Evolutionary conservation across 1,284 basidiomycete genomes (phyloP), one percentile per base, ranked within the genome.

Genomic region (Leccinum fallax): DNA sequence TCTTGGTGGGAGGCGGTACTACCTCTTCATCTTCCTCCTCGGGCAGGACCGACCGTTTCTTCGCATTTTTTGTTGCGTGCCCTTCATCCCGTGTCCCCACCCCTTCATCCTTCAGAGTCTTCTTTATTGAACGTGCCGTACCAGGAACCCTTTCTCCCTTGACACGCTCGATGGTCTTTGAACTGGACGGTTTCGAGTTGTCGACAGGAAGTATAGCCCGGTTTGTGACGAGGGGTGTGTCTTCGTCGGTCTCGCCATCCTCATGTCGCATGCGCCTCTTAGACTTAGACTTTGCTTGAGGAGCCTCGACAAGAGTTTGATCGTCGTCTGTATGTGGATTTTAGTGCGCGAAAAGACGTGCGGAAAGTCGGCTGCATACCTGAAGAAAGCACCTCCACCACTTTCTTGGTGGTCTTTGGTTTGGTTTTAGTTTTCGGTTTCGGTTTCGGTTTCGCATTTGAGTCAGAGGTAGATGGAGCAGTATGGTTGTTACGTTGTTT

Each of bases 241-340:
- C 60, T 5, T 61, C 57, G 38, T 61, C 60, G n/a, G 32, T 59
- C 32, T 61, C 59, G 15, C 4, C 32, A 26, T 55, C 30, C 2
- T 55, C 48, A 7, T 48, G 11, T 34, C 19, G 59, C 21, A 38
- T 24, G 4, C 28, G 56, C 30, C 28, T 40, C 60, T 55, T 65
- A 3, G 56, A 5, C 16, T 56, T 61, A 9, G 54, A 13, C 53
- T 63, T 63, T 3, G 55, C 30, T 55, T 60, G 63, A 1, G 62
- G 70, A 19, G 59, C 63, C 6, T 74, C 70, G 6, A 71, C 70
- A 2, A 76, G 67, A 2, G 63, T 72, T 53, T 46, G 60, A 8
- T 75, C 70, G 36, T 75, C 71, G 49, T 74, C 72, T 76, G 24
- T 26, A 60, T 57, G 59, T 19, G 16, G 6, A 51, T 48, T 57